phyloP scores from a whole-genome alignment of 2,329 filamentous ascomycete species.

The Epichloe brachyelytri region DNA sequence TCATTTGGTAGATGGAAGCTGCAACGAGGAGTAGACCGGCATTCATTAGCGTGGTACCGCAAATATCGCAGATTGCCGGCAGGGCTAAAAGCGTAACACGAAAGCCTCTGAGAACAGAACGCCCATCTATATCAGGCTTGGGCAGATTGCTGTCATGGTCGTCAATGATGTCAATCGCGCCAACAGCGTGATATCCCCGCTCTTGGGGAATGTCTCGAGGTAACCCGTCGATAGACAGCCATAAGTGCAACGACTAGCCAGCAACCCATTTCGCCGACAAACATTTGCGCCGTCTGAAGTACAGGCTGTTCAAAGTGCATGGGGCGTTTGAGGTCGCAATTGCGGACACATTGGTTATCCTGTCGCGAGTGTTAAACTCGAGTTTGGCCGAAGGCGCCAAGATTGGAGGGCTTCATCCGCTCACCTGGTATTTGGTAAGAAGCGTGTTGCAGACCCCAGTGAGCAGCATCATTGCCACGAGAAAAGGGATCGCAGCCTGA shows the following conservation, averaged over 20 bases:
- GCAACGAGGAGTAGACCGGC: constrained; percentile 86
- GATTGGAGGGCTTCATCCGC: constrained; percentile 9
- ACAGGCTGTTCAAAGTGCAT: constrained; percentile 86
- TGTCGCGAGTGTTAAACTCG: constrained; percentile 19
- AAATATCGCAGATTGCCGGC: constrained; percentile 86
- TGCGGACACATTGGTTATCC: constrained; percentile 93
- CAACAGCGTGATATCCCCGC: constrained; percentile 55
- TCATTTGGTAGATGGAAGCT: constrained; percentile 98
- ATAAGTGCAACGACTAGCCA: constrained; percentile 77
- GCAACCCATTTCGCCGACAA: constrained; percentile 88
- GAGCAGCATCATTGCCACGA: constrained; percentile 92
- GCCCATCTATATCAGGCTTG: constrained; percentile 36
- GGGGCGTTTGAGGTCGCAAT: constrained; percentile 64
- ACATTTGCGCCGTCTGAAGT: constrained; percentile 96
- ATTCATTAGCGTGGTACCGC: constrained; percentile 95
- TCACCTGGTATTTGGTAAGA: constrained; percentile 88
- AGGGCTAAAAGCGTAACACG: constrained; percentile 65
- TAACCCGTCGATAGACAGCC: constrained; percentile 49
- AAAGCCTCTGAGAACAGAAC: constrained; percentile 54
- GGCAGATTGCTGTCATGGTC: constrained; percentile 11
- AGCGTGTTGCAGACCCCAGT: constrained; percentile 96
- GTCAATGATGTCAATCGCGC: constrained; percentile 27
- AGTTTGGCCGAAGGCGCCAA: not conserved
- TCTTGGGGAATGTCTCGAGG: constrained; percentile 29
- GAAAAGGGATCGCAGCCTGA: constrained; percentile 61